Percentiles rank a stretch among this genome's conserved stretches.
phyloP scores from a whole-genome alignment of 306 rosid species.

The Ceratonia siliqua region DNA sequence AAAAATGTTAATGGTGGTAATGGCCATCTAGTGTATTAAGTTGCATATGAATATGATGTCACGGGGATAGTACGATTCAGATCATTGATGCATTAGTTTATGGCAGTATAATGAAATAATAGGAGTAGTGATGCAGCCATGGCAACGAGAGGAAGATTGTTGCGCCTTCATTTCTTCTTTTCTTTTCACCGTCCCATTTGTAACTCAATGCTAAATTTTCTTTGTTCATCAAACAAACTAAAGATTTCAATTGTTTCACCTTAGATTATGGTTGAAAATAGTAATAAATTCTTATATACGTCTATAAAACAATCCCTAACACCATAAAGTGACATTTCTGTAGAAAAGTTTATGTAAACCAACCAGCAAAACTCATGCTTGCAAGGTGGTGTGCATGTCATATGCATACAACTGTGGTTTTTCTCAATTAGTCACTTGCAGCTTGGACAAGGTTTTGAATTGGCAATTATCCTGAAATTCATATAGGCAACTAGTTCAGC shows the following conservation, averaged over 20 bases:
- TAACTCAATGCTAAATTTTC: background rate
- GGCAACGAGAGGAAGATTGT: too few species aligned
- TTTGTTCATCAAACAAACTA: background rate
- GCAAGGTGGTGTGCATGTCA: slow-evolving; percentile 72
- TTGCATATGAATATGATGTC: background rate
- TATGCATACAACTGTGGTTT: slow-evolving; percentile 73
- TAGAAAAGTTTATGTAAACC: background rate
- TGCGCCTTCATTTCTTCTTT: background rate
- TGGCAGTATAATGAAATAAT: background rate
- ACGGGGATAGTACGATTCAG: background rate
- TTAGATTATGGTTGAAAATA: background rate
- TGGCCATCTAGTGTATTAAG: too few species aligned
- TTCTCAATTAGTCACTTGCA: slow-evolving; percentile 73
- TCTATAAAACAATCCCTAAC: background rate
- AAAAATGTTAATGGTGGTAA: too few species aligned
- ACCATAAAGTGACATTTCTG: too few species aligned
- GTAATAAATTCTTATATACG: background rate
- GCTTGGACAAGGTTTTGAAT: slow-evolving; percentile 73
- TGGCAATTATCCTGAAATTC: slow-evolving; percentile 55
- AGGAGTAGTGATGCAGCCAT: too few species aligned
- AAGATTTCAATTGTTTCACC: background rate
- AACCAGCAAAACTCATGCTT: slow-evolving; percentile 73
- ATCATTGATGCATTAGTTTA: background rate
- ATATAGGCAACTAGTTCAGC: background rate
- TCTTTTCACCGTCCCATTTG: background rate